Base-by-base conservation (phyloP, 345 rosid species). In the Pugionium cornutum region DNA sequence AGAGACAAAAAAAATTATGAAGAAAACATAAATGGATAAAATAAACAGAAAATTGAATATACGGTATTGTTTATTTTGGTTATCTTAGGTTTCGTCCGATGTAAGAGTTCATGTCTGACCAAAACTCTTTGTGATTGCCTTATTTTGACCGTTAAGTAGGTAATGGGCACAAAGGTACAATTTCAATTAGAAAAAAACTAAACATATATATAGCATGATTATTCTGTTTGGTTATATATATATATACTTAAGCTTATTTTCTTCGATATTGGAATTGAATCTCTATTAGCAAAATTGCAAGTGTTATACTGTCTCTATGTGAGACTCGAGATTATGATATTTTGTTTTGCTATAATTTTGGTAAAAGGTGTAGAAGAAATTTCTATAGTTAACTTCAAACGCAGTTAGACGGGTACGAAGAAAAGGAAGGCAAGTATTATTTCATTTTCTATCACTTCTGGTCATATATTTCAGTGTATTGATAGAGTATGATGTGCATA, bases 61-160 rank as follows among this genome's bases (percentile, higher is more conserved):
- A 34, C 34, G 65, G 2, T 27, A 71, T 48, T 34, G 64, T 48
- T 40, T 42, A 56, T 56, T 64, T 71, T 64, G 75, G 70, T 71
- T 71, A 56, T 71, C 53, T 56, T 64, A 72, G 65, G 70, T 70
- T 40, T 72, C 65, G 76, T 72, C 76, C 76, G 70, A 72, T 72
- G 76, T 56, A 40, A 72, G 70, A 72, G 65, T 64, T 64, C 70
- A 30, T 72, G 70, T 72, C 59, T 64, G 70, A 57, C 60, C 76
- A 64, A 64, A 49, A 64, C 59, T 71, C 75, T 55, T 63, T 1
- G 58, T 64, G 57, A 72, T 64, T 72, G 70, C 70, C 64, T 63
- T 71, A 71, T 55, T 41, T 56, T 63, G 69, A 63, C 58, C 26
- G 53, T 58, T 64, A 64, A 64, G 70, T 64, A 62, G 76, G 59